Evolutionary conservation across 108 stramenopile genomes (phyloP), one percentile per base, ranked within the genome.

Genomic region (Stephanodiscus triporus): DNA sequence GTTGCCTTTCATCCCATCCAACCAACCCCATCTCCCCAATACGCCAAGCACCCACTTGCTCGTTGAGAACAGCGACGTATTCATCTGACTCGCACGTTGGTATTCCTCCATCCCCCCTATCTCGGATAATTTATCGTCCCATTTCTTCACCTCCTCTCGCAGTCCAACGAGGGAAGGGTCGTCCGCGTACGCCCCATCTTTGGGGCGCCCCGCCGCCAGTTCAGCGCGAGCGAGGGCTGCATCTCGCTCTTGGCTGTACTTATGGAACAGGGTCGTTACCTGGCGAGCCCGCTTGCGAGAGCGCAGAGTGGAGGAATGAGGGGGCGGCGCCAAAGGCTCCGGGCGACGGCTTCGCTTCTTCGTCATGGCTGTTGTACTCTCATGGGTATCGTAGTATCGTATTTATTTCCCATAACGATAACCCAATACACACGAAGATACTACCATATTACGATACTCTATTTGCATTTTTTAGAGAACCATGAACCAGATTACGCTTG

Each of bases 61-160:
- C 9, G 96, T 97, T 16, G 91, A 92, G 80, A 89, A 87, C 58
- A 88, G 83, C 20, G 82, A 79, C 26, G 96, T 97, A 66, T 87
- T 92, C 75, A 95, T 66, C 72, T 92, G 92, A 70, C 88, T 89
- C 36, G 96, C 96, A 51, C 84, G 78, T 76, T 97, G 96, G 70
- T 97, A 97, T 50, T 71, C 86, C 58, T 85, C 77, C 55, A 88
- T 67, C 0, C 89, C 89, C 27, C 88, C 92, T 19, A 90, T 89
- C 66, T 82, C 86, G 23, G 73, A 66, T 42, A 94, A 36, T 65
- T 87, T 68, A 30, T 84, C 49, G 22, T 92, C 86, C 55, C 82
- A 68, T 19, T 72, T 67, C 37, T 59, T 55, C 23, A 88, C 86
- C 55, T 70, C 70, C 19, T 71, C 76, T 22, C 57, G 49, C 29